These are phyloP conservation scores for Plantago elongata DNA, from an alignment of 257 asterid genomes.

Conservation along the genomic window DNA sequence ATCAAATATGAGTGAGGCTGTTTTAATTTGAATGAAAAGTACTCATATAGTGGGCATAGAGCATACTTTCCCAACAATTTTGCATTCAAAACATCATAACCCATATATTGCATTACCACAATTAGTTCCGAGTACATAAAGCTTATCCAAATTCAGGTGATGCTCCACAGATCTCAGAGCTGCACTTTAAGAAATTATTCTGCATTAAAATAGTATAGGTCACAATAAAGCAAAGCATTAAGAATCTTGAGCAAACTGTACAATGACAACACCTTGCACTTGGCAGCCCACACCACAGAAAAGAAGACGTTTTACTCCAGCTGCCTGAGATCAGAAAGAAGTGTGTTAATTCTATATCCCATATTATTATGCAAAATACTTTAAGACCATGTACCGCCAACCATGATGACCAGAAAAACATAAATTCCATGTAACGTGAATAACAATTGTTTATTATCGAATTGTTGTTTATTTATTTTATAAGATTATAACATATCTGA, in stretches of 20 bases:
- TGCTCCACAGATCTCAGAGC: conserved; percentile 91
- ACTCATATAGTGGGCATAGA: too few relatives aligned
- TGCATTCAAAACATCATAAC: conserved; percentile 11
- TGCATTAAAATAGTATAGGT: conserved; percentile 54
- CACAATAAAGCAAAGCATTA: conserved; percentile 28
- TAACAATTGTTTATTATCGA: neutral
- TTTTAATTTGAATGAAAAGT: too few relatives aligned
- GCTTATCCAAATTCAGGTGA: conserved; percentile 89
- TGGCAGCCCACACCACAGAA: conserved; percentile 99
- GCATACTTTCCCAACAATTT: conserved; percentile 6
- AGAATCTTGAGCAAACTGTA: conserved; percentile 18
- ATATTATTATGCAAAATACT: neutral
- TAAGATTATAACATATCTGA: neutral
- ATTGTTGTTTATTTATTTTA: neutral
- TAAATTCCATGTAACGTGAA: neutral
- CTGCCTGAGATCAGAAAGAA: conserved; percentile 58
- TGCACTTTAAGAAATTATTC: conserved; percentile 79
- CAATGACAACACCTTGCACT: conserved; percentile 81
- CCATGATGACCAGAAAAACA: neutral
- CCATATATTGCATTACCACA: conserved; percentile 51
- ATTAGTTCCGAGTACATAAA: conserved; percentile 92
- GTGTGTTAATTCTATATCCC: conserved; percentile 6
- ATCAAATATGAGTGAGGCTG: too few relatives aligned
- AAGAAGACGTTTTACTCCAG: conserved; percentile 94
- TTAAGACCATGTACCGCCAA: neutral